A percentile compares a stretch with the other conserved stretches of the same genome.
These are phyloP conservation scores for Pichia phayaonensis DNA, from an alignment of 805 yeast genomes.

Conservation along the genomic window DNA sequence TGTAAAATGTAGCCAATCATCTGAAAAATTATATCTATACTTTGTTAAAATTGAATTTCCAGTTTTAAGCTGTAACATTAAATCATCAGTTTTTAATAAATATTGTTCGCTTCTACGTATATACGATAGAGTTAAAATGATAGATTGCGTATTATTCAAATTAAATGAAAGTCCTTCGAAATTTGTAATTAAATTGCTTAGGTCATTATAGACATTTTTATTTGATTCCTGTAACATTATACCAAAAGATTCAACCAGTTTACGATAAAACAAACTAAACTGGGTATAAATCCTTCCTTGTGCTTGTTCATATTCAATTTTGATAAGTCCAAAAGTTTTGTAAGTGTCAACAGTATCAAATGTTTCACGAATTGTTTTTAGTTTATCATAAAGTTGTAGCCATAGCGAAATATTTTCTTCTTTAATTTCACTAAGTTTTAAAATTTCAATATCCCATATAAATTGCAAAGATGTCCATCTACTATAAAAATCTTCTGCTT, in stretches of 20 bases:
- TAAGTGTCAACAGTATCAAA: constrained; percentile 44
- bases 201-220: constrained; percentile 22
- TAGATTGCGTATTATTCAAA: constrained; percentile 31
- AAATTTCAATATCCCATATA: constrained; percentile 49
- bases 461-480: constrained; percentile 50
- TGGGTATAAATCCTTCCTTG: constrained; percentile 40
- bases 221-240: constrained; percentile 28
- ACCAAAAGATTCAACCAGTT: constrained; percentile 35
- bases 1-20: neutral
- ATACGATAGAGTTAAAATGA: constrained; percentile 31
- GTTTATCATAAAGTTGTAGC: constrained; percentile 38
- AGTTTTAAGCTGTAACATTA: neutral
- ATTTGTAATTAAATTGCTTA: constrained; percentile 28
- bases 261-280: constrained; percentile 53
- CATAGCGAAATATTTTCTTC: constrained; percentile 36
- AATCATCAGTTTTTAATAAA: neutral
- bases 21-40: constrained; percentile 35
- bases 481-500: neutral
- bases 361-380: constrained; percentile 34
- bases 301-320: constrained; percentile 43
- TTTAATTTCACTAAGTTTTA: constrained; percentile 31
- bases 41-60: constrained; percentile 28
- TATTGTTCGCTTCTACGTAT: constrained; percentile 29
- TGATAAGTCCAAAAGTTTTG: constrained; percentile 33
- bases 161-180: constrained; percentile 33